Evolutionary conservation across 1,139 yeast genomes (phyloP), one percentile per base, ranked within the genome.

Genomic region (Geotrichum histeridarum): DNA sequence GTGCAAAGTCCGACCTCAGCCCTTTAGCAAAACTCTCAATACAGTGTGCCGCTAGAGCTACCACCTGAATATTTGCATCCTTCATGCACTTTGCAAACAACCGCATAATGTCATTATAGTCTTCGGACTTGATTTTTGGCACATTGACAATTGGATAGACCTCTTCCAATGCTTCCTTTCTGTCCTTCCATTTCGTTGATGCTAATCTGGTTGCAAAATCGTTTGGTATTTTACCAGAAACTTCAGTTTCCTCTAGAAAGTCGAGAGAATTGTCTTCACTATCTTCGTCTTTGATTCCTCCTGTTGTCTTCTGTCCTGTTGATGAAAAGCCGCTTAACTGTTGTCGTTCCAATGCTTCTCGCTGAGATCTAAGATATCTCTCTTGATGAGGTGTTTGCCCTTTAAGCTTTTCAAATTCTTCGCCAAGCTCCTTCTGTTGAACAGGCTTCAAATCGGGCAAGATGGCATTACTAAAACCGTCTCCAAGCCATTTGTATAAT

Each of bases 61-160:
- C 96, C 11, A 88, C 96, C 69, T 86, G 93, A 54, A 90, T 78
- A 67, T 94, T 94, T 2, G 94, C 95, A 72, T 93, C 99, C 64
- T 83, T 86, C 70, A 91, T 77, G 60, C 91, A 81, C 60, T 82
- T 85, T n/a, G 85, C 81, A 61, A 89, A 75, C 1, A 77, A 68
- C 57, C 83, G 73, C 27, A 84, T 71, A 11, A 90, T 68, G 1
- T 79, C 83, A 4, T 78, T 63, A 66, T 84, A 90, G 66, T 91
- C 96, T 11, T 80, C 83, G 22, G 77, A 70, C 45, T 67, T 72
- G 51, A 81, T 68, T 57, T 76, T 79, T 41, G 81, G 72, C 2
- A 73, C 77, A 48, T 73, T 71, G 46, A 89, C 73, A 9, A 75
- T 71, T 5, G 76, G 76, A 35, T 74, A 71, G 1, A 85, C 78